Percentiles rank a stretch among this genome's conserved stretches.
Evolutionary conservation across 1,284 basidiomycete species (phyloP).

Genomic region (Cutaneotrichosporon spelunceum): DNA sequence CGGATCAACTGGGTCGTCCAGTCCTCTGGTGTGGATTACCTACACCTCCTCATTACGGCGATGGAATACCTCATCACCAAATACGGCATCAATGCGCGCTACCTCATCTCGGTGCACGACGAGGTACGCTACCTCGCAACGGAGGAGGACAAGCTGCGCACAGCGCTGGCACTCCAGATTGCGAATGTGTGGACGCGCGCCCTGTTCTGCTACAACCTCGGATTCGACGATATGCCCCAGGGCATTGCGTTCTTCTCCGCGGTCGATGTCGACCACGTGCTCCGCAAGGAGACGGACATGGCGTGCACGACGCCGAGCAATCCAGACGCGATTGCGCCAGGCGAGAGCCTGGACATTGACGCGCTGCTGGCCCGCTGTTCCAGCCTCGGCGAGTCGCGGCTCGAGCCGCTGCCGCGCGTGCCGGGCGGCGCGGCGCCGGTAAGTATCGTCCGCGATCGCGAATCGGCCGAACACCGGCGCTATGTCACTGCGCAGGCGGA

Average conservation of each 20-base stretch:
- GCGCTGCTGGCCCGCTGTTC: conserved; percentile 55
- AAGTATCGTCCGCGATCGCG: conserved; percentile 33
- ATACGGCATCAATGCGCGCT: conserved; percentile 85
- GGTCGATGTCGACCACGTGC: conserved; percentile 86
- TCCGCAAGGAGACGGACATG: conserved; percentile 96
- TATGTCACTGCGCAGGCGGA: conserved; percentile 40
- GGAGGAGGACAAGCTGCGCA: conserved; percentile 82
- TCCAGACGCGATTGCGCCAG: conserved; percentile 72
- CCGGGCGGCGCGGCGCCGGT: conserved; percentile 30
- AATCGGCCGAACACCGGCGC: conserved; percentile 25
- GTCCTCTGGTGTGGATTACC: conserved; percentile 95
- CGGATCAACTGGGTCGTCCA: conserved; percentile 99
- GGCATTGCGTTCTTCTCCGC: conserved; percentile 95
- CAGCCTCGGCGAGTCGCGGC: background rate
- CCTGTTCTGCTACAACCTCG: conserved; percentile 86
- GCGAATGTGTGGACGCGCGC: conserved; percentile 94
- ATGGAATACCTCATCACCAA: conserved; percentile 84
- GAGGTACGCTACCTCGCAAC: conserved; percentile 90
- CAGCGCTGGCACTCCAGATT: conserved; percentile 89
- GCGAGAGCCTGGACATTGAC: conserved; percentile 77
- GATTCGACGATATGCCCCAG: conserved; percentile 93
- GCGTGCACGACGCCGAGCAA: conserved; percentile 92
- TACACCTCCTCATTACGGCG: conserved; percentile 90
- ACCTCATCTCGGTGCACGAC: conserved; percentile 96
- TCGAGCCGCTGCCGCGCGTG: background rate